phyloP scores from a whole-genome alignment of 768 basidiomycete species.

The Hysterangium stoloniferum region DNA sequence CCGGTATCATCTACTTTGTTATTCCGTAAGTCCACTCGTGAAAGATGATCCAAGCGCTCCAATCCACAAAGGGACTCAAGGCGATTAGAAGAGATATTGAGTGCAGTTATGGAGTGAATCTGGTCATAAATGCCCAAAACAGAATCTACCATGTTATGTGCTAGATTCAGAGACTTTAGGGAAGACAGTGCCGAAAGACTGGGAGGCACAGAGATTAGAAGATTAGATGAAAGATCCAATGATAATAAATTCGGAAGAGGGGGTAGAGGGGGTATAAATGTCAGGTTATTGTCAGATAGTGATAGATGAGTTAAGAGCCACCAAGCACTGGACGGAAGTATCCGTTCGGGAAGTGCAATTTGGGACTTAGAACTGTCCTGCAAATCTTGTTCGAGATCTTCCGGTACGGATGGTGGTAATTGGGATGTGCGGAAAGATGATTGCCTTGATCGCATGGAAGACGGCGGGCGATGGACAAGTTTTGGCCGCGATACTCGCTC shows the following conservation, averaged over 20 bases:
- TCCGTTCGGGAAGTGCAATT: conserved; percentile 26
- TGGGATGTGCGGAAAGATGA: conserved; percentile 42
- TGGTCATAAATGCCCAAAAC: conserved; percentile 81
- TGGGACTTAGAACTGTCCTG: conserved; percentile 20
- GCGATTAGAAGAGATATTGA: conserved; percentile 82
- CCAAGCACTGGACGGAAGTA: conserved; percentile 59
- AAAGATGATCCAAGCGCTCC: conserved; percentile 78
- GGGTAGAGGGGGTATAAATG: conserved; percentile 67
- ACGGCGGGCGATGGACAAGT: conserved; percentile 24
- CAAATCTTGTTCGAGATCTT: conserved; percentile 34
- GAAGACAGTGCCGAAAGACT: conserved; percentile 68
- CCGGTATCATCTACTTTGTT: conserved; percentile 77
- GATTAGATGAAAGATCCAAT: conserved; percentile 86
- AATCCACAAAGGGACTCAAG: conserved; percentile 93
- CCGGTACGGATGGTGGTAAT: conserved; percentile 51
- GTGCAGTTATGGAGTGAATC: conserved; percentile 64
- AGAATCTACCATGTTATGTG: conserved; percentile 96
- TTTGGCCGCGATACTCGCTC: conserved; percentile 39
- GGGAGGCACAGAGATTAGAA: conserved; percentile 80
- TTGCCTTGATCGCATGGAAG: conserved; percentile 25
- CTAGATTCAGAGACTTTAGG: conserved; percentile 87
- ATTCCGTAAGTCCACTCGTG: conserved; percentile 74
- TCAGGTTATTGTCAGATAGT: conserved; percentile 72
- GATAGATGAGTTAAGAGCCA: conserved; percentile 67
- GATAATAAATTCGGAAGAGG: conserved; percentile 69